Percentiles rank a stretch among this genome's conserved stretches.
These are phyloP conservation scores for Omphalotus olearius DNA, from an alignment of 1,284 basidiomycete species.

Conservation along the genomic window DNA sequence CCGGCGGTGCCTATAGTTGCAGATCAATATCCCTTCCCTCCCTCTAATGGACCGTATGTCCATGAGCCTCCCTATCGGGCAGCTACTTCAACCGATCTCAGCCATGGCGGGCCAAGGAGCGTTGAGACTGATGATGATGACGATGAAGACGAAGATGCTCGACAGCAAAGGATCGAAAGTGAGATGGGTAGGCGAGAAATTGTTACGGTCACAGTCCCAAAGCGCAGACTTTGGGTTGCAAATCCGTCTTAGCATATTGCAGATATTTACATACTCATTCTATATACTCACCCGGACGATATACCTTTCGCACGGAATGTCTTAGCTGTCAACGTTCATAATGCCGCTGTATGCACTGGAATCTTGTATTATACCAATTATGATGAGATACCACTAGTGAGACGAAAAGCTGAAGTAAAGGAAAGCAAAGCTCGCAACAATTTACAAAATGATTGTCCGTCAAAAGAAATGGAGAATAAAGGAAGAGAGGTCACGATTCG, in stretches of 20 bases:
- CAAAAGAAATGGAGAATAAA: slow-evolving; percentile 4
- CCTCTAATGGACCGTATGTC: slow-evolving; percentile 52
- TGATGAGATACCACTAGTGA: slow-evolving; percentile 2
- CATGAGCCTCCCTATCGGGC: slow-evolving; percentile 56
- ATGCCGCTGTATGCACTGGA: slow-evolving; percentile 7
- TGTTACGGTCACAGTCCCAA: slow-evolving; percentile 75
- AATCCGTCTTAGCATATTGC: slow-evolving; percentile 46
- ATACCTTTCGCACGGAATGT: slow-evolving; percentile 5
- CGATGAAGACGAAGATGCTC: slow-evolving; percentile 59
- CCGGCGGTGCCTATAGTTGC: slow-evolving; percentile 30
- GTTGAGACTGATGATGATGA: slow-evolving; percentile 60
- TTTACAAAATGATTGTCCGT: not conserved
- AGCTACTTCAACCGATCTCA: slow-evolving; percentile 39
- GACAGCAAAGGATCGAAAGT: slow-evolving; percentile 70
- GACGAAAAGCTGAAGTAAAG: not conserved
- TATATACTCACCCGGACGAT: slow-evolving; percentile 3
- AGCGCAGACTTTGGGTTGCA: slow-evolving; percentile 64
- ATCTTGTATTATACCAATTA: slow-evolving; percentile 8
- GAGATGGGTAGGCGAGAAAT: slow-evolving; percentile 77
- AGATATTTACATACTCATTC: slow-evolving; percentile 4
- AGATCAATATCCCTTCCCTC: slow-evolving; percentile 41
- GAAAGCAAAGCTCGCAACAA: not conserved
- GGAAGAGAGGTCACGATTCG: slow-evolving; percentile 24
- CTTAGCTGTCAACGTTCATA: slow-evolving; percentile 2
- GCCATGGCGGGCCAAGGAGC: slow-evolving; percentile 37